Evolutionary conservation across 2,329 filamentous ascomycete species (phyloP).

Genomic region (Mollisia scopiformis): DNA sequence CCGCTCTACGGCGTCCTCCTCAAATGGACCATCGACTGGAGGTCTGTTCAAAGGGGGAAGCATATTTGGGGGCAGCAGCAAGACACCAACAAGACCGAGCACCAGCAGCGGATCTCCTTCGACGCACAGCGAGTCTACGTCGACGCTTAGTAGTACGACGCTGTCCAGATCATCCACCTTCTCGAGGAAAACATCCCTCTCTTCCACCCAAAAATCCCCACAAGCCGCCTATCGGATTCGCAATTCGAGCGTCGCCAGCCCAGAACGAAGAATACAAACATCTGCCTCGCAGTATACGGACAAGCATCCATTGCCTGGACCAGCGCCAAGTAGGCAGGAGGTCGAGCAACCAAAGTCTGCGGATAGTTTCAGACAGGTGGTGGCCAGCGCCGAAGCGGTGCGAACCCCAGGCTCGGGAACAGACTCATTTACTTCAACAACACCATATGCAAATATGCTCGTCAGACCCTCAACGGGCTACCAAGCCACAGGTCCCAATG

Average conservation of each 20-base stretch:
- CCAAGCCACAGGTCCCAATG: constrained; percentile 26
- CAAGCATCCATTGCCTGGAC: constrained; percentile 17
- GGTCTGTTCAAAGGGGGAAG: constrained; percentile 20
- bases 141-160: constrained; percentile 15
- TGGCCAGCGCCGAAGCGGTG: constrained; percentile 19
- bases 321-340: constrained; percentile 3
- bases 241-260: constrained; percentile 39
- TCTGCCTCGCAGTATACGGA: constrained; percentile 19
- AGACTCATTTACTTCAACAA: constrained; percentile 30
- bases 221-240: constrained; percentile 40
- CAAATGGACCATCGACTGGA: constrained; percentile 10
- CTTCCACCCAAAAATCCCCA: constrained; percentile 38
- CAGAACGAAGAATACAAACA: constrained; percentile 26
- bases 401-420: constrained; percentile 18
- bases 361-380: constrained; percentile 27
- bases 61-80: constrained; percentile 28
- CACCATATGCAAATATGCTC: constrained; percentile 36
- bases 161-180: constrained; percentile 53
- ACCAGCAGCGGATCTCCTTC: constrained; percentile 28
- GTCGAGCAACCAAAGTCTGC: constrained; percentile 19
- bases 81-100: constrained; percentile 25
- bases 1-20: constrained; percentile 9
- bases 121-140: constrained; percentile 25
- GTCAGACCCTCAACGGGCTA: constrained; percentile 32
- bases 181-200: constrained; percentile 56